Base-by-base conservation (phyloP, 2,329 filamentous ascomycete species). In the Fusarium subtropicale region DNA sequence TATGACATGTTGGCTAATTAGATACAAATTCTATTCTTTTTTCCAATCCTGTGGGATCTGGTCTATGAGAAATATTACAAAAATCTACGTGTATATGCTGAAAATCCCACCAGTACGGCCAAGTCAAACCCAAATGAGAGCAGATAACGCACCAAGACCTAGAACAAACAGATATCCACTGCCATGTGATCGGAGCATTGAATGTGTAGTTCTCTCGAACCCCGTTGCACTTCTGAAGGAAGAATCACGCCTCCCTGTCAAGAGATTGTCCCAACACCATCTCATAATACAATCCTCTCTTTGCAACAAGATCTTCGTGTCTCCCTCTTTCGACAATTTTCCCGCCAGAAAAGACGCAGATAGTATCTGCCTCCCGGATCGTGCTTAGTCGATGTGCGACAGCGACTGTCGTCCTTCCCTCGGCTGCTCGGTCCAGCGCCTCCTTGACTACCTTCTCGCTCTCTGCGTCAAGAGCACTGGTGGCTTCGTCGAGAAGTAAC, bases 401-500 rank as follows among this genome's bases (percentile, higher is more conserved):
- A 6, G 89, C 88, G 12, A 92, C 81, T 0, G 88, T 91, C 1
- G 89, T 84, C 52, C 77, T 77, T 60, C 65, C 83, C 5, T 75
- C 76, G 0, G 78, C 79, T 1, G 80, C 79, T 26, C 71, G 53
- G 74, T 90, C 86, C 22, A 92, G 81, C 0, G 89, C 89, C 5
- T 80, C 81, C 75, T 92, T 90, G 12, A 92, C 88, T 1, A 90
- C 80, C 66, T 85, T 86, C 75, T 92, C 91, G 1, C 86, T 88
- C 71, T 90, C 86, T 0, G 88, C 88, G 68, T 92, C 90, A 0
- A 93, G 81, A 0, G 82, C 82, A 22, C 79, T 82, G 0, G 91
- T 94, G 2, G 91, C 91, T 78, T 94, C 91, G 71, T 94, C 91
- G 1, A 94, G 81, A 8, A 94, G 85, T 5, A 94, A 79, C 3